Conservation (phyloP, 768 basidiomycete genomes). For the Boletales sp. region DNA sequence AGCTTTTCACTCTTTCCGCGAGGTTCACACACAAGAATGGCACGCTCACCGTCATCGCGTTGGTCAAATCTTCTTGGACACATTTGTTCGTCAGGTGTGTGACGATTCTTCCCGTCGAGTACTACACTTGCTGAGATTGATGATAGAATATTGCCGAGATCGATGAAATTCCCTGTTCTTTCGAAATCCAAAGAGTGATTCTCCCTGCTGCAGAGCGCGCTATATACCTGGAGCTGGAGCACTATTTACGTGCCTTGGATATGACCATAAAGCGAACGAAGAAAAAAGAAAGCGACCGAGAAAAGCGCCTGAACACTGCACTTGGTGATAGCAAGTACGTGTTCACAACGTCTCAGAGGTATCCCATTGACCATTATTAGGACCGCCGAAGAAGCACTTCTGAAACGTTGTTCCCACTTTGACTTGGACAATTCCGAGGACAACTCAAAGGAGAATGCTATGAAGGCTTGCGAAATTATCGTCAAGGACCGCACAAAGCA, state of each 20-base stretch:
- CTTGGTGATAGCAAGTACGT: constrained; percentile 83
- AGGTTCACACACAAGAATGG: constrained; percentile 90
- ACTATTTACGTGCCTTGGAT: constrained; percentile 86
- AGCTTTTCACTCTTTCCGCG: constrained; percentile 94
- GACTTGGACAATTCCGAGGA: constrained; percentile 62
- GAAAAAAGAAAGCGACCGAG: constrained; percentile 73
- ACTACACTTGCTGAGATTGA: constrained; percentile 7
- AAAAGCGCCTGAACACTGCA: constrained; percentile 80
- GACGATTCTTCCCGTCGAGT: neutral
- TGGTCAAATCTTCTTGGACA: constrained; percentile 79
- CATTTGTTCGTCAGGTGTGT: constrained; percentile 79
- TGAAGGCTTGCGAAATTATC: constrained; percentile 91
- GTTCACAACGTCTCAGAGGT: neutral
- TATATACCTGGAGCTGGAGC: constrained; percentile 92
- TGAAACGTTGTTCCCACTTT: constrained; percentile 95
- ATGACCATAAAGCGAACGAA: constrained; percentile 73
- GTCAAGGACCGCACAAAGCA: constrained; percentile 78
- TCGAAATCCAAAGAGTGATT: constrained; percentile 57
- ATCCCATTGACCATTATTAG: constrained; percentile 35
- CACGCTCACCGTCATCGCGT: constrained; percentile 81
- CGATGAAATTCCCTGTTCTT: constrained; percentile 84
- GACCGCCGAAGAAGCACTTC: constrained; percentile 85
- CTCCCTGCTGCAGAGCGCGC: constrained; percentile 92
- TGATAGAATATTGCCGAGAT: constrained; percentile 91
- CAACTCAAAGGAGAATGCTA: constrained; percentile 65